Conservation (phyloP, 805 yeast species). For the Diddensiella transvaalensis region DNA sequence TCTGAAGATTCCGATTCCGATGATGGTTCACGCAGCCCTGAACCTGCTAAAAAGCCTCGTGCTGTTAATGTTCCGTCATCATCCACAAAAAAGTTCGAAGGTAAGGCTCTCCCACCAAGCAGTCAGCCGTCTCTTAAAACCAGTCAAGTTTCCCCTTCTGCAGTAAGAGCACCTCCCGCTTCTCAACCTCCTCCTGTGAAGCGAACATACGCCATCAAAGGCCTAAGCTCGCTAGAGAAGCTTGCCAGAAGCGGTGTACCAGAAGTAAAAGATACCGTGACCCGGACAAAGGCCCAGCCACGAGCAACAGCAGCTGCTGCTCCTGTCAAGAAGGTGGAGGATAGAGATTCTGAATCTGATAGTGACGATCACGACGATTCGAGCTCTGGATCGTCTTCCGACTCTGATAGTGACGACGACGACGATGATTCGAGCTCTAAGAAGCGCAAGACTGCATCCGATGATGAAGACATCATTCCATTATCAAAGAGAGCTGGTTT, state of each 20-base stretch:
- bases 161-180: conserved; percentile 1
- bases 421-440: conserved; percentile 3
- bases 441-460: conserved; percentile 2
- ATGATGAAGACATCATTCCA: conserved; percentile 15
- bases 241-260: conserved; percentile 8
- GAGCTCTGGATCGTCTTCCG: not conserved
- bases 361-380: conserved; percentile 15
- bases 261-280: conserved; percentile 10
- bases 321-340: conserved; percentile 7
- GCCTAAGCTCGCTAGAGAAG: conserved; percentile 5
- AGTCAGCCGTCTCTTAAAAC: not conserved
- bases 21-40: conserved; percentile 15
- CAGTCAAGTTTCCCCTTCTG: not conserved
- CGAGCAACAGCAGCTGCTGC: not conserved
- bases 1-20: conserved; percentile 17
- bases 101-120: not conserved
- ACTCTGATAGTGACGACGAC: conserved; percentile 11
- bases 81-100: not conserved
- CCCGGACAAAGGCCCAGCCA: not conserved
- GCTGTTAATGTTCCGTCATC: conserved; percentile 14
- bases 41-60: conserved; percentile 15
- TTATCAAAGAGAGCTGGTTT: conserved; percentile 16
- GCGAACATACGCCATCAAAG: not conserved
- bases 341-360: conserved; percentile 17
- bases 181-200: not conserved